These are phyloP conservation scores for Xylariaceae sp. DNA, from an alignment of 2,329 filamentous ascomycete species.

Conservation along the genomic window DNA sequence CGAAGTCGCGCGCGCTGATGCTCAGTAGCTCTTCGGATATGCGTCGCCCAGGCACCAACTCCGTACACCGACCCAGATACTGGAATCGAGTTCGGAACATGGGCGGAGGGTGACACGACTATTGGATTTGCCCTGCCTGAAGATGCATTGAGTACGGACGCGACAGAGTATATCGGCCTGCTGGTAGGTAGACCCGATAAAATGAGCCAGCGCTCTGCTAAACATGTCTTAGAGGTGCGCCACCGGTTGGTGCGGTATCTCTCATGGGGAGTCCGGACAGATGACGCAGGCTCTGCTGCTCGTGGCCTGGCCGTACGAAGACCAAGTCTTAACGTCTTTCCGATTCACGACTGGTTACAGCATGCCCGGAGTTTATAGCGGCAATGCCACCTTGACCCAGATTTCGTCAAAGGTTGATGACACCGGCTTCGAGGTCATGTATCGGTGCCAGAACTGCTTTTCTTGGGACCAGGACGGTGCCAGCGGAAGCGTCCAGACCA, in stretches of 20 bases:
- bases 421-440: constrained; percentile 63
- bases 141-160: constrained; percentile 35
- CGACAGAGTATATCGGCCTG: constrained; percentile 36
- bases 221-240: constrained; percentile 33
- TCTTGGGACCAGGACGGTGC: constrained; percentile 56
- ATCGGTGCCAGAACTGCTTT: constrained; percentile 64
- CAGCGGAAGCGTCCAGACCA: constrained; percentile 48
- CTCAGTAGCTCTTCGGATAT: constrained; percentile 30
- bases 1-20: constrained; percentile 18
- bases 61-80: constrained; percentile 36
- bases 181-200: constrained; percentile 28
- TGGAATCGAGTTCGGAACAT: constrained; percentile 37
- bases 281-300: constrained; percentile 48
- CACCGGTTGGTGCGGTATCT: constrained; percentile 37
- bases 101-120: constrained; percentile 32
- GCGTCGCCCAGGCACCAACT: constrained; percentile 32
- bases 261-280: constrained; percentile 38
- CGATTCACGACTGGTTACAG: constrained; percentile 62
- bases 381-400: constrained; percentile 64
- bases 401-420: constrained; percentile 61
- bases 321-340: constrained; percentile 60
- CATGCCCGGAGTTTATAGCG: constrained; percentile 60
- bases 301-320: constrained; percentile 58
- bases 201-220: constrained; percentile 4
- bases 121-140: constrained; percentile 35